A percentile compares a stretch with the other conserved stretches of the same genome.
Evolutionary conservation across 1,284 basidiomycete species (phyloP).

Genomic region (Porphyrellus sp.): DNA sequence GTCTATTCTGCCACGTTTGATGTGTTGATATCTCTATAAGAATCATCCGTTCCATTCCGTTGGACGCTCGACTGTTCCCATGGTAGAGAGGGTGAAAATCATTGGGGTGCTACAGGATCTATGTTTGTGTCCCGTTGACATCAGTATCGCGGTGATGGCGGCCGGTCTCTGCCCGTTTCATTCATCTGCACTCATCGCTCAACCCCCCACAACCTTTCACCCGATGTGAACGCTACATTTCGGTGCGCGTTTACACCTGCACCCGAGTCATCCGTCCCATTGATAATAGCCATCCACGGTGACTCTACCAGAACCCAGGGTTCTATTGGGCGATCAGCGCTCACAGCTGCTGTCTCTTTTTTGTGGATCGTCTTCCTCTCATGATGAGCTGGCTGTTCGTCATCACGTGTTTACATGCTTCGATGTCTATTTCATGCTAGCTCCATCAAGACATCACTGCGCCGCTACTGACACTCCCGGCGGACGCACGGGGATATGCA

Average conservation of each 20-base stretch:
- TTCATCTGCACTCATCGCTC: background rate
- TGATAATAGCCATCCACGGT: background rate
- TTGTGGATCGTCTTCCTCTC: too few species aligned
- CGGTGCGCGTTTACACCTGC: background rate
- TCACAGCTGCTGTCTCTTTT: background rate
- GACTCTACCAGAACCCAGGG: background rate
- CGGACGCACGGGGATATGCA: background rate
- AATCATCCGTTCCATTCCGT: background rate
- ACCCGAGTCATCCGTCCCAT: background rate
- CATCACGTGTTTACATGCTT: background rate
- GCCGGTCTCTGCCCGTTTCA: background rate
- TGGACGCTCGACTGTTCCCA: conserved; percentile 1
- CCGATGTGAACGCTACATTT: background rate
- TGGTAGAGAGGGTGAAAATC: background rate
- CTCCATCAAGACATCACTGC: conserved; percentile 4
- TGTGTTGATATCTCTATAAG: background rate
- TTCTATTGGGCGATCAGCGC: background rate
- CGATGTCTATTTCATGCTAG: background rate
- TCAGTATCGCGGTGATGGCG: conserved; percentile 4
- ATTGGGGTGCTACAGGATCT: background rate
- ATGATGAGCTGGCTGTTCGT: background rate
- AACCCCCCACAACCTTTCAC: too few species aligned
- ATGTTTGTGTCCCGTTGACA: background rate
- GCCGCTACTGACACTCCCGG: background rate
- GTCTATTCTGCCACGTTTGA: background rate